phyloP scores from a whole-genome alignment of 345 rosid genomes.

The Eucalyptus tenuipes region DNA sequence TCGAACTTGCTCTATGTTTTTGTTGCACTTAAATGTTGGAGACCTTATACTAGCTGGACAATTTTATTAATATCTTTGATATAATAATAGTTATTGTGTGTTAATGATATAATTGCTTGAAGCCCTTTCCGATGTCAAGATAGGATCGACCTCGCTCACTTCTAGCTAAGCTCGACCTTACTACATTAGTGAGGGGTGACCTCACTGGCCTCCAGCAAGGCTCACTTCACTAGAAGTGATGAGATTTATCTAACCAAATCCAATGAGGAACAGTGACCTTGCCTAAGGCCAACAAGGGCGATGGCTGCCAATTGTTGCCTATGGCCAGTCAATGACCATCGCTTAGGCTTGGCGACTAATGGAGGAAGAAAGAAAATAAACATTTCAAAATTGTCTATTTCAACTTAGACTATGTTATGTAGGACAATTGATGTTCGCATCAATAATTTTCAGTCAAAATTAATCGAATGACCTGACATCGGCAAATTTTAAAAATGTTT shows the following conservation, averaged over 20 bases:
- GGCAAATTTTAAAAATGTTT: too few species aligned
- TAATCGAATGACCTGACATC: accelerated
- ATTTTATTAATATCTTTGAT: too few species aligned
- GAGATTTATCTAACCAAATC: too few species aligned
- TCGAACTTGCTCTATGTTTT: too few species aligned
- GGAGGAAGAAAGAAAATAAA: neutral
- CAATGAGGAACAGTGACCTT: neutral
- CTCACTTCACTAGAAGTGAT: neutral
- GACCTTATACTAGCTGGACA: too few species aligned
- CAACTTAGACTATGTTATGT: accelerated
- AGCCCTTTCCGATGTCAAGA: too few species aligned
- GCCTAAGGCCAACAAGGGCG: accelerated
- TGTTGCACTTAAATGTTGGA: too few species aligned
- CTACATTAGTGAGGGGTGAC: neutral
- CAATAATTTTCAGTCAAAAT: accelerated
- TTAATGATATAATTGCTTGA: too few species aligned
- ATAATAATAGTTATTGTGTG: too few species aligned
- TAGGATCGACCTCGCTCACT: too few species aligned
- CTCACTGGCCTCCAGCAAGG: neutral
- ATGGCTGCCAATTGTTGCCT: accelerated
- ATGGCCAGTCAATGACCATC: accelerated
- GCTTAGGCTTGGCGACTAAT: accelerated
- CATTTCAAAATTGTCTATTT: too few species aligned
- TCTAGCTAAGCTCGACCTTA: too few species aligned
- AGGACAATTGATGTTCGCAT: accelerated